Percentiles rank a stretch among this genome's conserved stretches.
Evolutionary conservation across 306 rosid species (phyloP).

Genomic region (Prunus persica): DNA sequence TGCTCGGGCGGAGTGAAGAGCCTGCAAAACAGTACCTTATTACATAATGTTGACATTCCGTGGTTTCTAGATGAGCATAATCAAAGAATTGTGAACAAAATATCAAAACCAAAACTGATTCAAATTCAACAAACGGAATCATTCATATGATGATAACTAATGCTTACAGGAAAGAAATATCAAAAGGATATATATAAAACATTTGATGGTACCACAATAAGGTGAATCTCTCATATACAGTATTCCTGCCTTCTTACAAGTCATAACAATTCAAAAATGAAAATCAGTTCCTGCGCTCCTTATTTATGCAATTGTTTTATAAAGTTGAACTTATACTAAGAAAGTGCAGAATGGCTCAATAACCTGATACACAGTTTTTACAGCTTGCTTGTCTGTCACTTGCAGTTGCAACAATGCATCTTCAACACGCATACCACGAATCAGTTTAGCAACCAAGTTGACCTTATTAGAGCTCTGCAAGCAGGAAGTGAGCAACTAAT

Average conservation of each 20-base stretch:
- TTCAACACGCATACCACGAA: conserved; percentile 97
- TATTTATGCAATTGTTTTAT: not conserved
- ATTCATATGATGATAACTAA: not conserved
- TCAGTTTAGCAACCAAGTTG: conserved; percentile 87
- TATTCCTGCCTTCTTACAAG: not conserved
- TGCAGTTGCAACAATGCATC: conserved; percentile 90
- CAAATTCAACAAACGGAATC: not conserved
- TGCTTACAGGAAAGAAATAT: not conserved
- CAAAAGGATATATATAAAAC: not conserved
- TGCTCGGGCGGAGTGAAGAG: conserved; percentile 83
- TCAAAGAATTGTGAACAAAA: not conserved
- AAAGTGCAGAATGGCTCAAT: conserved; percentile 12
- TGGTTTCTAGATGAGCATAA: not conserved
- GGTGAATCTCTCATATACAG: not conserved
- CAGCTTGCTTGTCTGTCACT: conserved; percentile 78
- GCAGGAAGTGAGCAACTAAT: not conserved
- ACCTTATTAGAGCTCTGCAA: conserved; percentile 82
- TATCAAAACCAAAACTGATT: not conserved
- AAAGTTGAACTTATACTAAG: no score
- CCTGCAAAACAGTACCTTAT: conserved; percentile 43
- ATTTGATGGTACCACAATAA: not conserved
- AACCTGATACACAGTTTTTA: conserved; percentile 87
- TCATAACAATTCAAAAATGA: not conserved
- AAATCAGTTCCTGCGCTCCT: not conserved
- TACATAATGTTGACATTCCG: not conserved